Evolutionary conservation across 768 basidiomycete genomes (phyloP).

Genomic region (Termitomyces sp.): DNA sequence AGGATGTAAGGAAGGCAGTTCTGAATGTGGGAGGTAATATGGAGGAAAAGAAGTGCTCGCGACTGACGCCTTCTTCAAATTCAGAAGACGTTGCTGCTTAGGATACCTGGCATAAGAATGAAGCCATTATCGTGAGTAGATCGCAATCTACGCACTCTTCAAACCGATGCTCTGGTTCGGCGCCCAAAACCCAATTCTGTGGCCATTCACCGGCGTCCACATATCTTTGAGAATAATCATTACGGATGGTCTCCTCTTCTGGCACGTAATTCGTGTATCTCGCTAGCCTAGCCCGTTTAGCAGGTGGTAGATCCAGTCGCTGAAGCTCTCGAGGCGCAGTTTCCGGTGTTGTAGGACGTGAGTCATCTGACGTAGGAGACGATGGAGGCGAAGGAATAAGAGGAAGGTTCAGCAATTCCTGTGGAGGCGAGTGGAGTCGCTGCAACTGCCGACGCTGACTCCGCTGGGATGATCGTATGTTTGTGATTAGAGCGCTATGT

Average conservation of each 20-base stretch:
- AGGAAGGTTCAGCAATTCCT: slow-evolving; percentile 50
- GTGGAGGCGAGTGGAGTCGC: slow-evolving; percentile 47
- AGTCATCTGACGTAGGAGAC: slow-evolving; percentile 42
- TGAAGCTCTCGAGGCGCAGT: slow-evolving; percentile 28
- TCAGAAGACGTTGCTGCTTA: slow-evolving; percentile 81
- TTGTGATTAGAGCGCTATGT: slow-evolving; percentile 54
- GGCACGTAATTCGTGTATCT: slow-evolving; percentile 81
- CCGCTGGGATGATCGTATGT: slow-evolving; percentile 52
- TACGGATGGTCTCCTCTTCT: slow-evolving; percentile 94
- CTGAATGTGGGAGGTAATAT: slow-evolving; percentile 59
- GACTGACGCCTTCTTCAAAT: slow-evolving; percentile 78
- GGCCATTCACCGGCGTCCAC: slow-evolving; percentile 92
- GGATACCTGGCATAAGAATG: slow-evolving; percentile 64
- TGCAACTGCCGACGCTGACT: slow-evolving; percentile 52
- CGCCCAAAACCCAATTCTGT: slow-evolving; percentile 89
- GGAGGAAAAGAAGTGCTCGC: slow-evolving; percentile 66
- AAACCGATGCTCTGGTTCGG: slow-evolving; percentile 82
- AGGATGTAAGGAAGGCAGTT: slow-evolving; percentile 50
- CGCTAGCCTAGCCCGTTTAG: slow-evolving; percentile 65
- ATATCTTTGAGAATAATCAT: slow-evolving; percentile 90
- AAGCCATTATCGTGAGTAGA: neutral
- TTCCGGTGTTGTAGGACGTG: slow-evolving; percentile 42
- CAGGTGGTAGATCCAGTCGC: slow-evolving; percentile 45
- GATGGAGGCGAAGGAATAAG: slow-evolving; percentile 52
- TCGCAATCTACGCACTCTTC: slow-evolving; percentile 72